phyloP scores from a whole-genome alignment of 1,284 basidiomycete genomes.

The Boletus subluridellus region DNA sequence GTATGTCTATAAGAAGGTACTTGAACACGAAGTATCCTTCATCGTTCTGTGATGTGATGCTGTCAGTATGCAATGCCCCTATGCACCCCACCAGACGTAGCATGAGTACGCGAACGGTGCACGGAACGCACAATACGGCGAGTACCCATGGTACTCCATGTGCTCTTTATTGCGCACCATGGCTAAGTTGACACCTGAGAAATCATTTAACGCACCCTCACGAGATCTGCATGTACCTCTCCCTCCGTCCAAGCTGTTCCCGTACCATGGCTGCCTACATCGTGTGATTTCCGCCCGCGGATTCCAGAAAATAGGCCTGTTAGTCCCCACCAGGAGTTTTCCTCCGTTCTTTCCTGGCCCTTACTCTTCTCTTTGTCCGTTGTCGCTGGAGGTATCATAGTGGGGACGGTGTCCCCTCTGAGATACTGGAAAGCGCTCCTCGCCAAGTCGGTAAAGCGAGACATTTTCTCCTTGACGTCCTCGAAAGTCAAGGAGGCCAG shows the following conservation, averaged over 20 bases:
- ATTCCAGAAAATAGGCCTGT: slow-evolving; percentile 68
- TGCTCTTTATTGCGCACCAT: not conserved
- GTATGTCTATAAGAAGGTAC: slow-evolving; percentile 74
- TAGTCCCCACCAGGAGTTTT: slow-evolving; percentile 50
- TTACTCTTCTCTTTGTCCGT: slow-evolving; percentile 26
- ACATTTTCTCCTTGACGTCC: slow-evolving; percentile 43
- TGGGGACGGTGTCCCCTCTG: slow-evolving; percentile 52
- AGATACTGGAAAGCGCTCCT: slow-evolving; percentile 64
- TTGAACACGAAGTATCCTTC: slow-evolving; percentile 74
- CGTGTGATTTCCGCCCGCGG: slow-evolving; percentile 41
- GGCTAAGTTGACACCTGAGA: not conserved
- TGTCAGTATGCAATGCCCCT: slow-evolving; percentile 10
- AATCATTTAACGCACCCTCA: slow-evolving; percentile 51
- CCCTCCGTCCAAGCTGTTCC: slow-evolving; percentile 64
- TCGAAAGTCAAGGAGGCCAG: slow-evolving; percentile 54
- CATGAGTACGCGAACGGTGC: not conserved
- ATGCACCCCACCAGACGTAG: slow-evolving; percentile 4
- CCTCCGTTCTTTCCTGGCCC: slow-evolving; percentile 37
- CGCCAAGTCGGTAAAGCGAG: slow-evolving; percentile 41
- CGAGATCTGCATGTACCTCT: slow-evolving; percentile 73
- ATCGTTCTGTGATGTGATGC: slow-evolving; percentile 50
- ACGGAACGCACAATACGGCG: not conserved
- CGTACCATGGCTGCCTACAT: slow-evolving; percentile 31
- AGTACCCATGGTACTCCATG: slow-evolving; percentile 2
- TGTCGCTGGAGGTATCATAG: slow-evolving; percentile 30